Conservation (phyloP, 768 basidiomycete genomes). For the Lactarius hengduanensis region DNA sequence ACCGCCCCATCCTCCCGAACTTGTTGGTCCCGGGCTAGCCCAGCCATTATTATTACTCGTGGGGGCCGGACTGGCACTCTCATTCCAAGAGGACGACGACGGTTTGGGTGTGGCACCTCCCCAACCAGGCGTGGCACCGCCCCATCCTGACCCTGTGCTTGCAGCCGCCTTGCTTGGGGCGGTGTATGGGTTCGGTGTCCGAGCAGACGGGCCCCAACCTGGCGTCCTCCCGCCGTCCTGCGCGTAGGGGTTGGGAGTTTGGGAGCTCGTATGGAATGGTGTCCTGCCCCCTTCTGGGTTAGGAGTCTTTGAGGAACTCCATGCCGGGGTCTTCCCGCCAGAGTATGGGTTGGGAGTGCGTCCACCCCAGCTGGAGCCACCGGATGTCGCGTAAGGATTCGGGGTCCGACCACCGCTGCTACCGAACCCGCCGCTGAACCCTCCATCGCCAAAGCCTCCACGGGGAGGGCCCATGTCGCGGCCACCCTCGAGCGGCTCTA, state of each 20-base stretch:
- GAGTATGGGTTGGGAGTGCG: conserved; percentile 41
- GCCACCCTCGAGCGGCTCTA: conserved; percentile 49
- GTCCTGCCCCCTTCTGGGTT: conserved; percentile 67
- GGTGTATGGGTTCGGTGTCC: conserved; percentile 56
- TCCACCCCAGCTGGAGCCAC: conserved; percentile 31
- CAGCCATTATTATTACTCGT: conserved; percentile 26
- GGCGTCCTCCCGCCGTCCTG: conserved; percentile 49
- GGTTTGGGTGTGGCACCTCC: conserved; percentile 29
- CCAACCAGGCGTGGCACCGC: conserved; percentile 35
- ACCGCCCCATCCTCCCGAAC: conserved; percentile 40
- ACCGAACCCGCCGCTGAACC: conserved; percentile 22
- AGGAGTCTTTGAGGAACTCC: conserved; percentile 50
- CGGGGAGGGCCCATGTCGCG: conserved; percentile 41
- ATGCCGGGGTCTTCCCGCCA: conserved; percentile 35
- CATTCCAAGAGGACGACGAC: conserved; percentile 17
- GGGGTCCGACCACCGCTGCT: conserved; percentile 24
- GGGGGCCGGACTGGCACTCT: conserved; percentile 19
- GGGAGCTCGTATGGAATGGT: conserved; percentile 62
- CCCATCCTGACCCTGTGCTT: conserved; percentile 50
- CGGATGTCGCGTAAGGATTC: conserved; percentile 23
- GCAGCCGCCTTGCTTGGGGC: conserved; percentile 39
- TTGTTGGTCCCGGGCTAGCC: conserved; percentile 34
- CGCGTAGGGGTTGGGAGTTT: conserved; percentile 72
- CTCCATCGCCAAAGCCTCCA: conserved; percentile 27
- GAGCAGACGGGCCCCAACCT: conserved; percentile 48